These are phyloP conservation scores for Sphaerulina musiva DNA, from an alignment of 2,329 filamentous ascomycete genomes.

Conservation along the genomic window DNA sequence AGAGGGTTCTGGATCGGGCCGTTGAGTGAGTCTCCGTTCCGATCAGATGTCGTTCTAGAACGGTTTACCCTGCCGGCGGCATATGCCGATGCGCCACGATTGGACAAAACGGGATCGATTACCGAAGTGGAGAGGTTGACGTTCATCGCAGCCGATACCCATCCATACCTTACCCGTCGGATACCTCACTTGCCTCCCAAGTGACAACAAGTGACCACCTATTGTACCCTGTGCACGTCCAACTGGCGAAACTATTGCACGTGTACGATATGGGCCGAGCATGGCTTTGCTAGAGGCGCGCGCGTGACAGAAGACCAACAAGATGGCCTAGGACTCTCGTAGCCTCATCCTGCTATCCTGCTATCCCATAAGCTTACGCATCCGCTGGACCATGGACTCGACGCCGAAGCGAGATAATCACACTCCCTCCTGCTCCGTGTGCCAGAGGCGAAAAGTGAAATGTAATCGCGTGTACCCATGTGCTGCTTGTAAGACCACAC, in stretches of 20 bases:
- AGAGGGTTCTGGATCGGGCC: no score
- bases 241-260: not conserved
- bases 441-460: slow-evolving; percentile 25
- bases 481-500: slow-evolving; percentile 5
- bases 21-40: no score
- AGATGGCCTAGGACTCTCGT: slow-evolving; percentile 2
- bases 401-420: slow-evolving; percentile 24
- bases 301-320: not conserved
- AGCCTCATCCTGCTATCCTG: no score
- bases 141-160: no score
- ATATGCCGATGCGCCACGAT: no score
- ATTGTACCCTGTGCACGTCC: slow-evolving; percentile 3
- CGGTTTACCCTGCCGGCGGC: no score
- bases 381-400: slow-evolving; percentile 2
- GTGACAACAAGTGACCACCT: not conserved
- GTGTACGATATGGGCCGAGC: not conserved
- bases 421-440: slow-evolving; percentile 26
- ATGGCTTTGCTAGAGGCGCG: not conserved
- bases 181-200: slow-evolving; percentile 3
- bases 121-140: no score
- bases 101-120: no score
- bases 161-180: no score
- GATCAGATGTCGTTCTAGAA: no score
- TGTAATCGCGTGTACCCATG: slow-evolving; percentile 21
- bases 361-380: not conserved